Conservation (phyloP, 768 basidiomycete species). For the Tulasnella sp. region DNA sequence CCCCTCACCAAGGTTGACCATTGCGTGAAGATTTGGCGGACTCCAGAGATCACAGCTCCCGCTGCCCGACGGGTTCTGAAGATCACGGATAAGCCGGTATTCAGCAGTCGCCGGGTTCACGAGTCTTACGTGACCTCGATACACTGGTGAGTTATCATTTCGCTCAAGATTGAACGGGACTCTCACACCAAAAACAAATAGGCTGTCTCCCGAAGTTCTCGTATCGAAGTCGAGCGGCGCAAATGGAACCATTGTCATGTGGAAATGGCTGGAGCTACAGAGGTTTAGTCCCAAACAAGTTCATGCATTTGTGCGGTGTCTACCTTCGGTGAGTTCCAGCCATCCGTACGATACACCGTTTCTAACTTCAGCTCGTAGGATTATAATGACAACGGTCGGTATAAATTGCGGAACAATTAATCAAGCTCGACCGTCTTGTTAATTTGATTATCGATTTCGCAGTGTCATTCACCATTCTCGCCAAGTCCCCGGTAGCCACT, state of each 20-base stretch:
- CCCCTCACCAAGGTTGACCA: neutral
- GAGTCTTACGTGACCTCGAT: slow-evolving; percentile 2
- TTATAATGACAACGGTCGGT: neutral
- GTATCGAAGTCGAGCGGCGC: neutral
- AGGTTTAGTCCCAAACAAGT: neutral
- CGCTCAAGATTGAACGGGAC: neutral
- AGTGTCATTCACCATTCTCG: neutral
- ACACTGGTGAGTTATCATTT: neutral
- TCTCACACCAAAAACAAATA: neutral
- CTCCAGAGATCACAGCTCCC: neutral
- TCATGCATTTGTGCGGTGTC: neutral
- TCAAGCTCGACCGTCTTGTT: neutral
- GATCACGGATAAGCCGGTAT: slow-evolving; percentile 7
- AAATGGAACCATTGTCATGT: slow-evolving; percentile 1
- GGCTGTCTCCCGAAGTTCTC: neutral
- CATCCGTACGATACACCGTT: neutral
- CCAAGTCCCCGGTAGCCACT: neutral
- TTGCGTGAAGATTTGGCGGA: slow-evolving; percentile 3
- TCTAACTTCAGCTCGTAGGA: neutral
- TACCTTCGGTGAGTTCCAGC: neutral
- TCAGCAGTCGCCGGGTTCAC: neutral
- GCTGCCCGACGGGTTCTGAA: neutral
- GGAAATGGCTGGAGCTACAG: slow-evolving; percentile 8
- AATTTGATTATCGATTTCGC: neutral
- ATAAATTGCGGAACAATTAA: neutral